Base-by-base conservation (phyloP, 306 rosid genomes). In the Castanea crenata region DNA sequence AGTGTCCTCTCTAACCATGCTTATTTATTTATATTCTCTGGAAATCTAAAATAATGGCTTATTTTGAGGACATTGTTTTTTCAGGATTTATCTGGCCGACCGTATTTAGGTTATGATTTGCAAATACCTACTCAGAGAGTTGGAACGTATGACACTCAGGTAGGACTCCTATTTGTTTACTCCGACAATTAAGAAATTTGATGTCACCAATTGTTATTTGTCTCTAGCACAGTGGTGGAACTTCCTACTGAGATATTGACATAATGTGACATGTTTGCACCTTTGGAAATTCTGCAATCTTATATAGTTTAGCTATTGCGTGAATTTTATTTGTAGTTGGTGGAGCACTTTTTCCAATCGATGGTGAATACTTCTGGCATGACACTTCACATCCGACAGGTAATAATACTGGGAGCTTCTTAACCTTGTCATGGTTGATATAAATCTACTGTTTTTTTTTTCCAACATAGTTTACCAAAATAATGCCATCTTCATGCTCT, bases 311-410 rank as follows among this genome's bases (percentile, higher is more conserved):
- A 69, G 31, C 10, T 69, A 0, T 20, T 44, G 27, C 32, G 1
- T 75, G 25, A 14, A 72, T 67, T 79, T 63, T 20, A 11, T 83
- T 59, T 83, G 57, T 77, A 94, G 99, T 81, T 94, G 90, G 99
- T 94, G 92, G 97, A 94, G 83, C 99, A 94, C 82, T 92, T 94
- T 82, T 91, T 94, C 91, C 97, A 94, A 88, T 94, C 99, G 23
- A 55, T 92, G 81, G 97, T 92, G 87, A 94, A 94, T 87, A 94
- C 92, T 21, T 95, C 99, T 76, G 99, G 98, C 23, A 87, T 95
- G 99, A 95, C 99, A 31, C 98, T 95, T 76, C 99, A 95, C 83
- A 93, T 95, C 49, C 90, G 83, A 23, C 98, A 95, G 99, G 99
- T 95, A 95, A 71, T 69, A 59, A 79, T 74, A 46, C 46, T 51